phyloP scores from a whole-genome alignment of 108 stramenopile species.

The Cyclotella cryptica region DNA sequence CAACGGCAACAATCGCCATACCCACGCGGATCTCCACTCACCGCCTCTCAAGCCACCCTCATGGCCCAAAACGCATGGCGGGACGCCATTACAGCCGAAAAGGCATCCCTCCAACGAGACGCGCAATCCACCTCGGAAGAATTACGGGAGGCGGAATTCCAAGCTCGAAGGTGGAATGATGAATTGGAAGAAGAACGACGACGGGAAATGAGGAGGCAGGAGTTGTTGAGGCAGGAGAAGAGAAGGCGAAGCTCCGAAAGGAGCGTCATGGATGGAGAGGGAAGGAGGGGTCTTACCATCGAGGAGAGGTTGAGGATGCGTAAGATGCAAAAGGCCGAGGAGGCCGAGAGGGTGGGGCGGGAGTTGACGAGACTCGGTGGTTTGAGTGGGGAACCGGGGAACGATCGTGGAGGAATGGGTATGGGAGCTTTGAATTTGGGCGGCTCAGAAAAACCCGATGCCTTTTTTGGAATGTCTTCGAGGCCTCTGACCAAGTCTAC shows the following conservation, averaged over 20 bases:
- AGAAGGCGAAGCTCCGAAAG: conserved; percentile 8
- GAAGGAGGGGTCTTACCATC: conserved; percentile 33
- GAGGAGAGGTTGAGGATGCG: conserved; percentile 31
- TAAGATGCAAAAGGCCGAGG: conserved; percentile 16
- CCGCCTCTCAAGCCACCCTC: conserved; percentile 24
- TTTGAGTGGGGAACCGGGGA: neutral
- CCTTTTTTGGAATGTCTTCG: conserved; percentile 12
- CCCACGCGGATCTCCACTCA: neutral
- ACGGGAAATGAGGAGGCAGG: neutral
- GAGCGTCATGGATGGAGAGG: conserved; percentile 4
- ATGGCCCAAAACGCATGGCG: conserved; percentile 16
- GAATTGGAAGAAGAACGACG: conserved; percentile 1
- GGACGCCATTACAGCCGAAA: conserved; percentile 23
- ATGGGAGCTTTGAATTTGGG: neutral
- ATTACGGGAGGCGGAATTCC: neutral
- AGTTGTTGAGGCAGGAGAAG: neutral
- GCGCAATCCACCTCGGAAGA: conserved; percentile 4
- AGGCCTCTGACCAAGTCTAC: conserved; percentile 24
- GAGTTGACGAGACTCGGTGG: conserved; percentile 23
- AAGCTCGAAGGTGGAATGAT: neutral
- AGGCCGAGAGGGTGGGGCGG: conserved; percentile 35
- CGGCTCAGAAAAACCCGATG: conserved; percentile 3
- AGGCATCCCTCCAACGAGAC: conserved; percentile 26
- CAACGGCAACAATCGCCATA: neutral
- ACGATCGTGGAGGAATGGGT: neutral